Conservation (phyloP, 208 protist genomes). For the Blechomonas ayalai region DNA sequence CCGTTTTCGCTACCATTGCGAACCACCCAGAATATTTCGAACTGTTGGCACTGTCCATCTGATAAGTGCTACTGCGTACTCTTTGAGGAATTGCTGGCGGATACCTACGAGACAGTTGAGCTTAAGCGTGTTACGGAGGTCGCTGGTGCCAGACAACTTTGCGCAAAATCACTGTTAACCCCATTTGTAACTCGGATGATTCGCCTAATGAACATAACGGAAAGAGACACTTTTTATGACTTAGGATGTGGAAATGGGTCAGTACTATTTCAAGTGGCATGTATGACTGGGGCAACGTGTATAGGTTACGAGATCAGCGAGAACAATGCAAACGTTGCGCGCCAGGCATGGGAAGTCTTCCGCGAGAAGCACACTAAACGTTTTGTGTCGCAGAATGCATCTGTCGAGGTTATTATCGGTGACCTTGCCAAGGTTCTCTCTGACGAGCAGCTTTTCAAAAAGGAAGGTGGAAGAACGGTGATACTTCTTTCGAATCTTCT, state of each 20-base stretch:
- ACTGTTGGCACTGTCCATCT: conserved; percentile 53
- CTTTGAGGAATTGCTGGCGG: conserved; percentile 36
- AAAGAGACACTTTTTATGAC: conserved; percentile 55
- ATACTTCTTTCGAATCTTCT: conserved; percentile 70
- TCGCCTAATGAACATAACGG: conserved; percentile 31
- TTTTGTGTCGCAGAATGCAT: conserved; percentile 23
- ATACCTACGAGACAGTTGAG: conserved; percentile 28
- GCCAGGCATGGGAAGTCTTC: conserved; percentile 26
- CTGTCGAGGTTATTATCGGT: conserved; percentile 54
- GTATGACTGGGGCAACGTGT: conserved; percentile 45
- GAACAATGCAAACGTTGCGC: conserved; percentile 47
- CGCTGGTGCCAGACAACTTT: conserved; percentile 38
- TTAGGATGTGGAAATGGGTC: conserved; percentile 68
- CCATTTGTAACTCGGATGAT: conserved; percentile 57
- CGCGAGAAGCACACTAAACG: conserved; percentile 10
- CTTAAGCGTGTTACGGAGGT: conserved; percentile 71
- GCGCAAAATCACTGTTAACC: conserved; percentile 61
- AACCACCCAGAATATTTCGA: conserved; percentile 34
- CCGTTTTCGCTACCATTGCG: conserved; percentile 51
- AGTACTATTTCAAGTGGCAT: conserved; percentile 64
- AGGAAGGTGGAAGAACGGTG: conserved; percentile 28
- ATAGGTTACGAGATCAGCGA: conserved; percentile 56
- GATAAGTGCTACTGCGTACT: conserved; percentile 39
- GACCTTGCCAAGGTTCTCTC: conserved; percentile 53
- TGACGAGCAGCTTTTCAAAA: conserved; percentile 24